Evolutionary conservation across 2,329 filamentous ascomycete genomes (phyloP).

Genomic region (Cladobotryum protrusum): DNA sequence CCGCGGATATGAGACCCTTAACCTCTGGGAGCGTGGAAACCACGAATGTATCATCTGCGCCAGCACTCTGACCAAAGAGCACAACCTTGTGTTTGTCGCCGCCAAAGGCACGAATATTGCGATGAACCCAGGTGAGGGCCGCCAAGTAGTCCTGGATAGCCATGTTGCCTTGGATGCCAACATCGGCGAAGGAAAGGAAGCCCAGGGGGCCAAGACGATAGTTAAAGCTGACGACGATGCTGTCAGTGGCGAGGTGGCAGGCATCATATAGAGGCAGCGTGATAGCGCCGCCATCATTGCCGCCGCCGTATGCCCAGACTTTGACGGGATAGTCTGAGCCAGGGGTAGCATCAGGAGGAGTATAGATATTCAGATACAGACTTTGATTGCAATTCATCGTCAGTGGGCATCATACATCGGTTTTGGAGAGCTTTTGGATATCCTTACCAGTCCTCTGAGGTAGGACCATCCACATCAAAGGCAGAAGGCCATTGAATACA

Average conservation of each 20-base stretch:
- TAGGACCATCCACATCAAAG: slow-evolving; percentile 3
- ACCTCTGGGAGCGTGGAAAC: slow-evolving; percentile 12
- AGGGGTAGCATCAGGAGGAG: slow-evolving; percentile 7
- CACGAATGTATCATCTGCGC: slow-evolving; percentile 11
- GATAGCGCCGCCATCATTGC: slow-evolving; percentile 9
- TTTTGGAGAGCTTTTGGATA: not conserved
- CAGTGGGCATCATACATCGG: too few species aligned
- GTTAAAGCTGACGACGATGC: slow-evolving; percentile 34
- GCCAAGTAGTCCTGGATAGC: slow-evolving; percentile 17
- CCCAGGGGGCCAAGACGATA: slow-evolving; percentile 34
- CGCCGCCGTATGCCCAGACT: slow-evolving; percentile 14
- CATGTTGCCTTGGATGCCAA: slow-evolving; percentile 16
- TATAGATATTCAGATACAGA: slow-evolving; percentile 14
- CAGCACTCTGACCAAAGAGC: slow-evolving; percentile 15
- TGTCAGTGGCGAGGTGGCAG: slow-evolving; percentile 20
- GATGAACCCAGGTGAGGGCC: slow-evolving; percentile 43
- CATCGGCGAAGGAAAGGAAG: slow-evolving; percentile 17
- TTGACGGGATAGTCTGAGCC: slow-evolving; percentile 12
- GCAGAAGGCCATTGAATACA: slow-evolving; percentile 13
- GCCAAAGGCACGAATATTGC: slow-evolving; percentile 37
- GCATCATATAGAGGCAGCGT: slow-evolving; percentile 14
- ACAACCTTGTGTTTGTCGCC: slow-evolving; percentile 38
- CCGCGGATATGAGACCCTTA: slow-evolving; percentile 9
- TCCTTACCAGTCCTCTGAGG: slow-evolving; percentile 15
- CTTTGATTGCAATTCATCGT: not conserved